These are phyloP conservation scores for Boletus calvinii DNA, from an alignment of 1,284 basidiomycete genomes.

Conservation along the genomic window DNA sequence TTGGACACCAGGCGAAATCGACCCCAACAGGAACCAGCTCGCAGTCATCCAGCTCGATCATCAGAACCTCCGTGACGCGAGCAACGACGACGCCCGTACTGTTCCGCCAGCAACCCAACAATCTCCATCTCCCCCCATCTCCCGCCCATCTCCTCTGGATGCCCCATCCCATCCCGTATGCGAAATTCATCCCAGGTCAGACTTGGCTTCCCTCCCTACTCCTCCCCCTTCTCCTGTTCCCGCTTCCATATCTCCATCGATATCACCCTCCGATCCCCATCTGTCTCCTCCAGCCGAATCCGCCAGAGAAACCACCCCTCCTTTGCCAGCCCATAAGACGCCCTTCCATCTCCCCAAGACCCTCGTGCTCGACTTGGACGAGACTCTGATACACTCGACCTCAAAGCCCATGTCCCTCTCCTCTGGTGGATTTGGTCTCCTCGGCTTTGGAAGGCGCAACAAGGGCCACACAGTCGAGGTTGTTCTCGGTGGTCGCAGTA, in stretches of 20 bases:
- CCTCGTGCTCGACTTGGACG: constrained; percentile 93
- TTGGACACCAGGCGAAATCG: constrained; percentile 35
- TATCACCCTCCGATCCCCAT: constrained; percentile 17
- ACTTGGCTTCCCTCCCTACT: constrained; percentile 23
- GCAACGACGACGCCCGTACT: constrained; percentile 38
- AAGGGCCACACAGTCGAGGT: constrained; percentile 95
- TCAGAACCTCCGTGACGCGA: constrained; percentile 36
- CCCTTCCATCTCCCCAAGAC: constrained; percentile 86
- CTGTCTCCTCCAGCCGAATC: constrained; percentile 30
- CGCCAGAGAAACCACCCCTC: constrained; percentile 50
- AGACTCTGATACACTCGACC: constrained; percentile 97
- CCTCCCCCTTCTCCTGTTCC: constrained; percentile 25
- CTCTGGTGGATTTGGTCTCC: constrained; percentile 54
- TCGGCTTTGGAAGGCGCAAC: constrained; percentile 62
- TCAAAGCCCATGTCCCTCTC: constrained; percentile 67
- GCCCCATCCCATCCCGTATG: constrained; percentile 3
- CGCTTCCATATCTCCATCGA: constrained; percentile 14
- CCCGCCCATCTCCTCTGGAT: constrained; percentile 9
- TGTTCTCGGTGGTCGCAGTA: constrained; percentile 83
- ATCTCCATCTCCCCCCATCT: neutral
- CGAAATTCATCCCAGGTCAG: constrained; percentile 10
- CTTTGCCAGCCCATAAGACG: constrained; percentile 50
- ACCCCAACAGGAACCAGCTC: constrained; percentile 16
- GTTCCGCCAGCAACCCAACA: constrained; percentile 17
- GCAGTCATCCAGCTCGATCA: constrained; percentile 19